Conservation (phyloP, 371 early-diverging fungal genomes). For the Parasitella parasitica region DNA sequence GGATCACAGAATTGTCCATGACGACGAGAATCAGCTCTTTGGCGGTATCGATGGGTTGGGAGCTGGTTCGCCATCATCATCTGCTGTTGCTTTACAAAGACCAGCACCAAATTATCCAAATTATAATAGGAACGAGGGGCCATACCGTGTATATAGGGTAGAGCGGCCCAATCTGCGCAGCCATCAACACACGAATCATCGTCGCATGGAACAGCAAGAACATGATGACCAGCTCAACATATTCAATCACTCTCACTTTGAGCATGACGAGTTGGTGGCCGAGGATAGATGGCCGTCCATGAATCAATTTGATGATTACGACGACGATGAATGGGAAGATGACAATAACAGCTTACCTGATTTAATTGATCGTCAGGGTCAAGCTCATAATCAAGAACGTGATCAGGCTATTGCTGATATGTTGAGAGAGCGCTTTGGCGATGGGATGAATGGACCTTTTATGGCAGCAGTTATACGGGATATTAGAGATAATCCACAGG, state of each 20-base stretch:
- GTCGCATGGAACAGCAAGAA: background rate
- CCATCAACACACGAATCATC: background rate
- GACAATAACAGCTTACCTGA: slow-evolving; percentile 10
- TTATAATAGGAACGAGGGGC: background rate
- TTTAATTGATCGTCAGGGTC: background rate
- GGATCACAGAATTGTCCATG: background rate
- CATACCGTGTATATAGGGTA: background rate
- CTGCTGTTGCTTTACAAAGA: background rate
- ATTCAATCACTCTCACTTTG: background rate
- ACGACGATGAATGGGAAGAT: background rate
- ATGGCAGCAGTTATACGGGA: background rate
- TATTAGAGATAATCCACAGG: background rate
- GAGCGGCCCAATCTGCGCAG: background rate
- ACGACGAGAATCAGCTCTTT: slow-evolving; percentile 3
- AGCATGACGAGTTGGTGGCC: background rate
- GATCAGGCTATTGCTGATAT: background rate
- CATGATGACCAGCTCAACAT: background rate
- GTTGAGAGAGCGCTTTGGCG: background rate
- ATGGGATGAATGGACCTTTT: background rate
- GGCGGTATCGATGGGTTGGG: background rate
- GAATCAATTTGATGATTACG: background rate
- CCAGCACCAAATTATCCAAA: background rate
- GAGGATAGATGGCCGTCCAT: background rate
- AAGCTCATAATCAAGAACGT: background rate
- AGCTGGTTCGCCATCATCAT: background rate